Evolutionary conservation across 1,284 basidiomycete genomes (phyloP), one percentile per base, ranked within the genome.

Genomic region (Hortiboletus rubellus): DNA sequence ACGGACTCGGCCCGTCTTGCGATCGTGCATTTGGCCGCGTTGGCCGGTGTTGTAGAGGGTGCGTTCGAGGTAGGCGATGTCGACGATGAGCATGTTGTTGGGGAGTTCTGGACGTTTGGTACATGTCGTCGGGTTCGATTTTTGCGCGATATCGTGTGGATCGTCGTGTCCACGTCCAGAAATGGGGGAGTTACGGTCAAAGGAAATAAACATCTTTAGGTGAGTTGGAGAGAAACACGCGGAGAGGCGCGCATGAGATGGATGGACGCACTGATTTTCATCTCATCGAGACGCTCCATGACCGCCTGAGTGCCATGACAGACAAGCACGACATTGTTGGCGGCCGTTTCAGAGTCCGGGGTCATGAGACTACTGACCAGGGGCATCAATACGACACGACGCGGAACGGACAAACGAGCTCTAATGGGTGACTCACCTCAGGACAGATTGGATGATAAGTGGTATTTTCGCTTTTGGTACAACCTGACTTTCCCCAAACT

Each of bases 401-500:
- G 42, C 50, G 34, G 24, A 17, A 37, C 7, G 34, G 24, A 17
- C 17, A 10, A 9, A 43, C 46, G 30, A 46, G 31, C 30, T 18
- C 15, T 5, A 38, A 52, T 27, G 17, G 46, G 46, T 14, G 3
- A 52, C 77, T 36, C 68, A 85, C 87, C 85, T 89, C 63, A 94
- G 82, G 53, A 89, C 77, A 10, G 89, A 87, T 69, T 92, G 86
- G 17, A 94, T 77, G 51, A 94, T 83, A 54, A 84, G 80, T 17
- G 89, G 81, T 6, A 92, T 73, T 64, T 85, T 87, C 31, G 78
- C 70, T 72, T 90, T 92, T 17, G 85, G 73, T 22, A 88, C 77
- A 42, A 87, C 76, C 69, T 91, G 87, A 66, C 86, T 91, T 58
- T 91, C 85, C 22, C 89, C 92, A 70, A 92, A 94, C 80, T 90